Base-by-base conservation (phyloP, 2,329 filamentous ascomycete genomes). In the Fusarium multiceps region DNA sequence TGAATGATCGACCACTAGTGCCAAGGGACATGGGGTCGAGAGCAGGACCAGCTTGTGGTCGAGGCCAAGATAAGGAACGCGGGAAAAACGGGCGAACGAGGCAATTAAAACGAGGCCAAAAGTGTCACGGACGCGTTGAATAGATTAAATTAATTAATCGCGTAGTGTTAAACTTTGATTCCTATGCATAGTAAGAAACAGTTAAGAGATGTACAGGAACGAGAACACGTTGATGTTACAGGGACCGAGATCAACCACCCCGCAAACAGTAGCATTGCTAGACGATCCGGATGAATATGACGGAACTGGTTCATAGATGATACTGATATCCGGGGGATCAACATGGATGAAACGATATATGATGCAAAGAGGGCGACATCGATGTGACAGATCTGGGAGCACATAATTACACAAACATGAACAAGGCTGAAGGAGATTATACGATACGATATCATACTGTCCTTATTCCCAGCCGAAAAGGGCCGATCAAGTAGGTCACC, bases 1-100 rank as follows among this genome's bases (percentile, higher is more conserved):
- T 59, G 46, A 68, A 59, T 66, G 70, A 74, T 74, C 68, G 57
- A 58, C 72, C 59, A 65, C 63, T 74, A 74, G 62, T 59, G 68
- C 59, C 51, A 63, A 68, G 60, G 11, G 61, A 48, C 59, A 64
- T 59, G 64, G 66, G 64, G 53, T 45, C 60, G 53, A 73, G 66
- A 68, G 68, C 68, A 63, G 59, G 41, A 51, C 56, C 55, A 61
- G 18, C 46, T 51, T 51, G 58, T 51, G 64, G 64, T 69, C 62
- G 61, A 71, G 69, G 58, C 72, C 67, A 60, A 68, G 56, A 63
- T 57, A 40, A 72, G 63, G 59, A 64, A 55, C 57, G 68, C 48
- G 58, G 56, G 54, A 61, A 32, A 42, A 42, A 25, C 23, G 49
- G 43, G 47, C 46, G 55, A 34, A 34, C 45, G 32, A 60, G 37